phyloP scores from a whole-genome alignment of 257 asterid species.

The Solanum bukasovii region DNA sequence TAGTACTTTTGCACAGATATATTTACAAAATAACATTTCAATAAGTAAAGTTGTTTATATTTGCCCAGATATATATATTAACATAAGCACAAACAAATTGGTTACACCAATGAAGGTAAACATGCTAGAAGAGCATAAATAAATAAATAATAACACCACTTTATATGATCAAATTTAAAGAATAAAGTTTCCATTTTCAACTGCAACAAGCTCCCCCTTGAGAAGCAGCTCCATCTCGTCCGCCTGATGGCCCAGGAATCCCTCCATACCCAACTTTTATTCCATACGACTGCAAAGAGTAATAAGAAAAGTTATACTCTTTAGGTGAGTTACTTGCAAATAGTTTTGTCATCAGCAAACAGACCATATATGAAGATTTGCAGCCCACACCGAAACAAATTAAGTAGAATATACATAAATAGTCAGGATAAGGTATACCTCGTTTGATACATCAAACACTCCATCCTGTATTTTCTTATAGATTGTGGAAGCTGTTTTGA shows the following conservation, averaged over 20 bases:
- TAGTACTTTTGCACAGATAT: neutral
- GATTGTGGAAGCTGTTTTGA: constrained; percentile 12
- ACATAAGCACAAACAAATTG: neutral
- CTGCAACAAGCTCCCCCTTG: constrained; percentile 21
- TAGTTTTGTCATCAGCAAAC: too few species aligned
- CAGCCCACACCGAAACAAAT: neutral
- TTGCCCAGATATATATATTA: neutral
- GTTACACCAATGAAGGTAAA: neutral
- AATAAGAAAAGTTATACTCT: neutral
- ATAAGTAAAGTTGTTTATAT: neutral
- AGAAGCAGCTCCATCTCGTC: constrained; percentile 12
- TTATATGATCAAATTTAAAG: neutral
- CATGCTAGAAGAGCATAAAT: neutral
- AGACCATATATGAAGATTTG: neutral
- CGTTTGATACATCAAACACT: constrained; percentile 17
- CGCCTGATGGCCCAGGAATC: constrained; percentile 13
- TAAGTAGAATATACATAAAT: neutral
- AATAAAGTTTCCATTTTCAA: neutral
- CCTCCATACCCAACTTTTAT: constrained; percentile 21
- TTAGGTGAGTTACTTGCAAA: too few species aligned
- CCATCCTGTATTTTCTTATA: neutral
- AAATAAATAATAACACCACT: neutral
- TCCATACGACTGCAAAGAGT: constrained; percentile 9
- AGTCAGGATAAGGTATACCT: constrained; percentile 1
- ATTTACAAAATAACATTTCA: neutral